A percentile compares a stretch with the other conserved stretches of the same genome.
phyloP scores from a whole-genome alignment of 805 yeast species.

The Metschnikowia anglica region DNA sequence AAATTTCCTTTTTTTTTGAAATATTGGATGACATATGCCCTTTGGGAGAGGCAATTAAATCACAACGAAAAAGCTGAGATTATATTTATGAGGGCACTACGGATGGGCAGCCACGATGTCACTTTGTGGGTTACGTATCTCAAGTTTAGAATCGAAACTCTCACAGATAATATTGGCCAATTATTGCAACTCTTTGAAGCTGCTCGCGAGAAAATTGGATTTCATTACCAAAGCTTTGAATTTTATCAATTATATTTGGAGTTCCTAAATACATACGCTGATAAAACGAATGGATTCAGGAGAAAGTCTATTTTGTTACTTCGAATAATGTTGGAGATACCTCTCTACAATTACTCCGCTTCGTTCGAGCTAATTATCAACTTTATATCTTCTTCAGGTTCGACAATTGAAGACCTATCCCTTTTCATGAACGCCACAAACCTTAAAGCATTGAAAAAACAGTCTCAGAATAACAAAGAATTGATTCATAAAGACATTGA shows the following conservation, averaged over 20 bases:
- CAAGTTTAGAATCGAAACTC: constrained; percentile 37
- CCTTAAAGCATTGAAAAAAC: constrained; percentile 14
- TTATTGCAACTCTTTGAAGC: constrained; percentile 42
- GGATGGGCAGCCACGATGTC: constrained; percentile 42
- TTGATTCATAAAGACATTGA: constrained; percentile 38
- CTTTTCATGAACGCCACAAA: constrained; percentile 24
- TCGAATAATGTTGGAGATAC: constrained; percentile 53
- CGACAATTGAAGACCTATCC: constrained; percentile 15
- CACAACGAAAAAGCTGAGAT: constrained; percentile 35
- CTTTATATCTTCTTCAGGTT: constrained; percentile 28
- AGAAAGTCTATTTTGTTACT: constrained; percentile 43
- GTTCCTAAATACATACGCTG: constrained; percentile 35
- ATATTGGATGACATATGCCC: constrained; percentile 59
- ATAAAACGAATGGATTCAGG: constrained; percentile 23
- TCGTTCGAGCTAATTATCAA: constrained; percentile 26
- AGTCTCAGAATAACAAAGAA: constrained; percentile 24
- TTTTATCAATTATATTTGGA: constrained; percentile 52
- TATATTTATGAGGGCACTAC: constrained; percentile 29
- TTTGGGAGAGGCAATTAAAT: constrained; percentile 47
- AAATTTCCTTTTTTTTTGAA: constrained; percentile 52
- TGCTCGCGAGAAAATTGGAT: constrained; percentile 51
- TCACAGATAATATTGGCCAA: constrained; percentile 27
- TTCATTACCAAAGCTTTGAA: constrained; percentile 49
- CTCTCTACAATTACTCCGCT: constrained; percentile 51
- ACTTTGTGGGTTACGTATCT: constrained; percentile 53